These are phyloP conservation scores for Candida stauntonica DNA, from an alignment of 805 yeast species.

Conservation along the genomic window DNA sequence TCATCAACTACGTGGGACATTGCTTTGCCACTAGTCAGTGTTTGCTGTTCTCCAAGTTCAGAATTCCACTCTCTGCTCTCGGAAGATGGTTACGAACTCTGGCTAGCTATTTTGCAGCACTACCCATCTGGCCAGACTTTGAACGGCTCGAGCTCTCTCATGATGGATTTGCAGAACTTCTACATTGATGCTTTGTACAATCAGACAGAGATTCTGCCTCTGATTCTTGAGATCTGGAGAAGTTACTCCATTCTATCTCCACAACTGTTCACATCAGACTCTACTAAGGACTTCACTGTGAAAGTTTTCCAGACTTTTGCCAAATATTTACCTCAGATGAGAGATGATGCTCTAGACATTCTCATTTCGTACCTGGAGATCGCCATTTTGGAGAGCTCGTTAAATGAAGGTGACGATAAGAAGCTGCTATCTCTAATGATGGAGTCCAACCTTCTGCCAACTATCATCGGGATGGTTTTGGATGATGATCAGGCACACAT, in stretches of 20 bases:
- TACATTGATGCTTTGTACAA: conserved; percentile 56
- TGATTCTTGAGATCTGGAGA: conserved; percentile 55
- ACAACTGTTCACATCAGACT: conserved; percentile 32
- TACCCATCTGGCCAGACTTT: conserved; percentile 37
- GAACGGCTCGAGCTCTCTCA: conserved; percentile 16
- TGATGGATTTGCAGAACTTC: conserved; percentile 26
- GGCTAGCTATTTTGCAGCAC: conserved; percentile 67
- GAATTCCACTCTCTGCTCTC: conserved; percentile 52
- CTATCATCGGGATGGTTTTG: conserved; percentile 26
- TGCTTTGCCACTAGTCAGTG: conserved; percentile 58
- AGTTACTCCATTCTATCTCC: conserved; percentile 55
- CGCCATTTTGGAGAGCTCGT: conserved; percentile 27
- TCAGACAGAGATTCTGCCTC: conserved; percentile 71
- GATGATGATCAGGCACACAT: conserved; percentile 31
- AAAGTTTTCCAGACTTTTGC: conserved; percentile 47
- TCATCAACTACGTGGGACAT: conserved; percentile 48
- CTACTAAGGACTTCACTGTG: conserved; percentile 30
- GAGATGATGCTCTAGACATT: conserved; percentile 65
- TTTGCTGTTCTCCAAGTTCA: conserved; percentile 59
- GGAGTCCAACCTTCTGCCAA: conserved; percentile 27
- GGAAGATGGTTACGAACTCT: conserved; percentile 85
- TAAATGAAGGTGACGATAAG: conserved; percentile 16
- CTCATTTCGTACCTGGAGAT: conserved; percentile 53
- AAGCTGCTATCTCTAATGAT: conserved; percentile 20
- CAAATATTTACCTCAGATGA: conserved; percentile 51